Conservation (phyloP, 257 asterid genomes). For the Solanum sparsipilum region DNA sequence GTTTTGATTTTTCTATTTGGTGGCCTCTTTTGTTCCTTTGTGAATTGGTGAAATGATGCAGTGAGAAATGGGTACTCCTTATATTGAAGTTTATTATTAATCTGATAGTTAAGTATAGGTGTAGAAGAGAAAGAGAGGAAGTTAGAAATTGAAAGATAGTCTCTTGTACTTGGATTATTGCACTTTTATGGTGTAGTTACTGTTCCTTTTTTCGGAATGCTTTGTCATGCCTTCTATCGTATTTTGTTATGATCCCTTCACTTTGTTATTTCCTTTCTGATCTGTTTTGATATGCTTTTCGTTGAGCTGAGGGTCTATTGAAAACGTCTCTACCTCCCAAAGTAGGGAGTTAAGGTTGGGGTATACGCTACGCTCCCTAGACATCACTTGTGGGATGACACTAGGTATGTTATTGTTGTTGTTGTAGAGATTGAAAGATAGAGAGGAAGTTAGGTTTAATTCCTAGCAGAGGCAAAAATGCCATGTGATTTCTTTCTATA, state of each 20-base stretch:
- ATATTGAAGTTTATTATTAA: background rate
- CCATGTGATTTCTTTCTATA: background rate
- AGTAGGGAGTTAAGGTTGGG: background rate
- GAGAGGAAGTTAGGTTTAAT: background rate
- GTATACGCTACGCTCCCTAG: background rate
- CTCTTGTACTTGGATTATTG: background rate
- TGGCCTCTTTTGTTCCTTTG: background rate
- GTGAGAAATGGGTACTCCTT: background rate
- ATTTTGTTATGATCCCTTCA: background rate
- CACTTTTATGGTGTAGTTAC: background rate
- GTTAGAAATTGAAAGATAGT: background rate
- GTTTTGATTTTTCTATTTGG: background rate
- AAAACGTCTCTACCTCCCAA: background rate
- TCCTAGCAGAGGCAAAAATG: background rate
- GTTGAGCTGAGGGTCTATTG: background rate
- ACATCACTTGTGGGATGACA: background rate
- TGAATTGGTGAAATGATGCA: background rate
- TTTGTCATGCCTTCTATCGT: background rate
- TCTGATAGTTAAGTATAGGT: background rate
- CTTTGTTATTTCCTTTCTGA: background rate
- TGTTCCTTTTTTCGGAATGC: background rate
- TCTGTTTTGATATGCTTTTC: background rate
- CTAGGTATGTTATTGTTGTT: background rate
- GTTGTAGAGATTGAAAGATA: background rate
- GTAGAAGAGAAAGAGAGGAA: background rate